Base-by-base conservation (phyloP, 164 flowering plant genomes). In the Amborella trichopoda region DNA sequence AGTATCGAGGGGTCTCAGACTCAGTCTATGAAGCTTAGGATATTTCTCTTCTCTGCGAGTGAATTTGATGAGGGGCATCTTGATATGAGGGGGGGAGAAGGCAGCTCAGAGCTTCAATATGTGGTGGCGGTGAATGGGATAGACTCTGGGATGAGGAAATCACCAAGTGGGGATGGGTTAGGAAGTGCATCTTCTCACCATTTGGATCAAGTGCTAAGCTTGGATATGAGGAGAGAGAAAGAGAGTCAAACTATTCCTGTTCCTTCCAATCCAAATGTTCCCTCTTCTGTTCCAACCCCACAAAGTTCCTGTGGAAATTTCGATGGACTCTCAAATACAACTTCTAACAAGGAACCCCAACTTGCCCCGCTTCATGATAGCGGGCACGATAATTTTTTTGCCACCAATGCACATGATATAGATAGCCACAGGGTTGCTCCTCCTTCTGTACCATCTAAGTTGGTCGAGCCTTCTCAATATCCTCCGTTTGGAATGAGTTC, bases 61-160 rank as follows among this genome's bases (percentile, higher is more conserved):
- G 97, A 84, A 26, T 39, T 69, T 37, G 95, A 89, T 56, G 89
- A 83, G 40, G 46, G 73, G 53, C 74, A 78, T 49, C 63, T 66
- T 52, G 70, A 71, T 52, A 40, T 77, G 24, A 76, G 65, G 20
- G 70, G 67, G 42, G 44, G 37, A 12, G 94, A 78, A 16, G 78
- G 68, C 46, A 77, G 70, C 60, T 74, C 95, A 47, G 97, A 85
- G 54, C 26, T 77, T 44, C 85, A 77, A 21, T 89, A 78, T 64
- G 78, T 89, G 26, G 83, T 83, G 63, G 95, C 97, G 63, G 79
- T 89, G 3, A 89, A 89, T 72, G 77, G 97, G 11, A 66, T 88
- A 76, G 97, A 82, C 55, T 23, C 68, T 6, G 84, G 74, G 30
- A 68, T 78, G 32, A 73, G 69, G 52, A 70, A 49, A 41, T 74